Percentiles rank a stretch among this genome's conserved stretches.
Evolutionary conservation across 2,329 filamentous ascomycete species (phyloP).

Genomic region (Colletotrichum lindemuthianum): DNA sequence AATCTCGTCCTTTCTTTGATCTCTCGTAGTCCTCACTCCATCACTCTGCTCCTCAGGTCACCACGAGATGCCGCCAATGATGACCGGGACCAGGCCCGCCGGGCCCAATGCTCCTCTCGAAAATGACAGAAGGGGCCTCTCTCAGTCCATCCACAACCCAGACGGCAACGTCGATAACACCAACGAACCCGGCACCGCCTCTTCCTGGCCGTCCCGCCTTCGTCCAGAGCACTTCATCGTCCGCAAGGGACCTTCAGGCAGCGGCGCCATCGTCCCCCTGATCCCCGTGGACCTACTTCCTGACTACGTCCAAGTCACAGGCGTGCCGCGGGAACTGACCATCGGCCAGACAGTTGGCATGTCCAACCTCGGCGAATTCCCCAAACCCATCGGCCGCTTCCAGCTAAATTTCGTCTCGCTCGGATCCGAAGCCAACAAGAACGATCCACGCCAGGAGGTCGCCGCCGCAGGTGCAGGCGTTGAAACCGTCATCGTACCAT

Average conservation of each 20-base stretch:
- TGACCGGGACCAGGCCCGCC: background rate
- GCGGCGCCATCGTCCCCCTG: slow-evolving; percentile 59
- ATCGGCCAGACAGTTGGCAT: slow-evolving; percentile 51
- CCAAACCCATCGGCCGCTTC: slow-evolving; percentile 35
- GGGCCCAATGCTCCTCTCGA: background rate
- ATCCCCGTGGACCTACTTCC: slow-evolving; percentile 64
- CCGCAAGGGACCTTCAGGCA: slow-evolving; percentile 41
- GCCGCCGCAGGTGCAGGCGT: no score
- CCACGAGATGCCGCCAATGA: slow-evolving; percentile 1
- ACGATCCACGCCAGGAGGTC: background rate
- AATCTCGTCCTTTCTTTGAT: background rate
- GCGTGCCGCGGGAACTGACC: slow-evolving; percentile 54
- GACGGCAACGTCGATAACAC: background rate
- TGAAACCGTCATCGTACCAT: no score
- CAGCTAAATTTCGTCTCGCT: slow-evolving; percentile 9
- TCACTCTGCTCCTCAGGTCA: background rate
- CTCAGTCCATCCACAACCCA: slow-evolving; percentile 32
- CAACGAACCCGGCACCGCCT: no score
- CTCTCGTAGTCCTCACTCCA: background rate
- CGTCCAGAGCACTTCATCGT: slow-evolving; percentile 52
- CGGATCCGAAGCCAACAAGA: background rate
- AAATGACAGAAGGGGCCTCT: slow-evolving; percentile 22
- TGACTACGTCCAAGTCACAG: slow-evolving; percentile 53
- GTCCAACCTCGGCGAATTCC: slow-evolving; percentile 48
- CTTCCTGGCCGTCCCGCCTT: slow-evolving; percentile 12